Evolutionary conservation across 202 grass and related monocot genomes (phyloP), one percentile per base, ranked within the genome.

Genomic region (Setaria italica): DNA sequence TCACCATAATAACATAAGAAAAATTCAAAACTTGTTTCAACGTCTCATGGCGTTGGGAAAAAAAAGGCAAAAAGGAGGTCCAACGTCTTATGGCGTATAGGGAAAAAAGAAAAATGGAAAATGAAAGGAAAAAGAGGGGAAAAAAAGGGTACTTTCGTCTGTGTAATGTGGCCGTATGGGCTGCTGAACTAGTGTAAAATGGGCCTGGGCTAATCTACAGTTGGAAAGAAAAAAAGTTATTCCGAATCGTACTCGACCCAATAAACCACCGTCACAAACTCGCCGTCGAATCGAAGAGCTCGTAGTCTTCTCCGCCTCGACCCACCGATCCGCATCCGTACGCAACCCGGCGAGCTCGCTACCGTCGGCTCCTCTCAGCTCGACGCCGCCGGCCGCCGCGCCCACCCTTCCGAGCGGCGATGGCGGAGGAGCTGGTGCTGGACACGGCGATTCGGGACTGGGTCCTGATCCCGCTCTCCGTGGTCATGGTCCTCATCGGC

Each of bases 401-500:
- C 14, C 14, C n/a, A 14, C 19, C 9, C 37, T 11, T 17, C 32
- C 14, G 19, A 35, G 85, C 43, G 43, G 10, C 70, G 13, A 99
- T 95, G 93, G 91, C 96, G 37, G 90, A 98, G 85, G 95, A 98
- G 90, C 81, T 95, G 79, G 96, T 99, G 30, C 82, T 99, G 29
- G 96, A 99, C 86, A 95, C 86, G 56, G 91, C 96, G 80, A 99
- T 99, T 77, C 91, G 93, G 80, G 90, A 99, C 67, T 99, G 96
- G 96, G 96, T 99, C 16, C 86, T 99, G 65, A 78, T 99, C 74
- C 96, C 96, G 62, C 93, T 99, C 55, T 95, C 96, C 59, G 90
- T 95, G 53, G 96, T 99, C 30, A 99, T 99, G 96, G 96, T 95
- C 53, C 88, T 99, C 69, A 99, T 99, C 67, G 96, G 97, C 81